Evolutionary conservation across 768 basidiomycete genomes (phyloP).

Genomic region (Termitomyces sp.): DNA sequence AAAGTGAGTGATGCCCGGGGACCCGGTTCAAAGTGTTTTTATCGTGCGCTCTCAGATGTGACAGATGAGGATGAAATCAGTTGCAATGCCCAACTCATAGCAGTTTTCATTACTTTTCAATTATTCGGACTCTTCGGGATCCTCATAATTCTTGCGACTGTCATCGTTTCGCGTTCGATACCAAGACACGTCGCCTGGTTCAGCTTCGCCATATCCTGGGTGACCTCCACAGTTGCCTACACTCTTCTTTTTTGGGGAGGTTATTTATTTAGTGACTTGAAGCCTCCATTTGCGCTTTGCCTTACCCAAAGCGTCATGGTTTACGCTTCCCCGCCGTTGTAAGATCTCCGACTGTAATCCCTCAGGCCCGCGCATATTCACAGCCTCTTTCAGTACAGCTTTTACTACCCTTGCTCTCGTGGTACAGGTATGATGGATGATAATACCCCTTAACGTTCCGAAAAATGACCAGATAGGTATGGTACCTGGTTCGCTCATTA

Average conservation of each 20-base stretch:
- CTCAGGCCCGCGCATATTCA: background rate
- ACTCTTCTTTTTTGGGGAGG: constrained; percentile 22
- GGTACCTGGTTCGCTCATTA: background rate
- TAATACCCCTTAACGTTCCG: background rate
- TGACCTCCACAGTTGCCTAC: constrained; percentile 23
- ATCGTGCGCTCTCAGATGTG: background rate
- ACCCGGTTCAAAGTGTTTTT: background rate
- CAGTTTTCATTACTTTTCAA: background rate
- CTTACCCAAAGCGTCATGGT: background rate
- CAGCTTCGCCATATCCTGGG: constrained; percentile 25
- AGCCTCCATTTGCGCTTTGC: background rate
- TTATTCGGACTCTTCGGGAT: background rate
- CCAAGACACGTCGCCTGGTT: constrained; percentile 24
- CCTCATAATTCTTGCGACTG: background rate
- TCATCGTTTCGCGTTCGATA: constrained; percentile 1
- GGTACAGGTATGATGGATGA: background rate
- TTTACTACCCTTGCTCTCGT: background rate
- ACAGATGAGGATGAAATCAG: background rate
- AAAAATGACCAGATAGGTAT: background rate
- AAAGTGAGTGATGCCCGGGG: background rate
- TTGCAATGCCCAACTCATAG: background rate
- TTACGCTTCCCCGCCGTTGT: background rate
- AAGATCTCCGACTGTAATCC: background rate
- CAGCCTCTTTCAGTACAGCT: background rate
- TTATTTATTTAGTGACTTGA: background rate